Percentiles rank a stretch among this genome's conserved stretches.
Conservation (phyloP, 2,329 filamentous ascomycete genomes). For the Aspergillus tubingensis region DNA sequence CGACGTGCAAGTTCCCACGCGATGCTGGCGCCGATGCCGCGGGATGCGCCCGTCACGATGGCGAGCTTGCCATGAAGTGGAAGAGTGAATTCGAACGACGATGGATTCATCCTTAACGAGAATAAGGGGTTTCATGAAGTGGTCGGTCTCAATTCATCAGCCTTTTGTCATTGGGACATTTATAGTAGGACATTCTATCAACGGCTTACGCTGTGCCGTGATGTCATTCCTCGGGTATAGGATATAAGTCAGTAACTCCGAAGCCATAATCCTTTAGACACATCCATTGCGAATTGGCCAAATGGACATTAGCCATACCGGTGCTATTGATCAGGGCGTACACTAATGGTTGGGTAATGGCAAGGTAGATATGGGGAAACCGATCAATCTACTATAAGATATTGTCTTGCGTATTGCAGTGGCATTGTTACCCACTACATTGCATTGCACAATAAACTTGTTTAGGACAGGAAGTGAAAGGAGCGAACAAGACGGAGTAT, state of each 20-base stretch:
- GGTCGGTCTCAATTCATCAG: neutral
- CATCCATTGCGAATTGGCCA: neutral
- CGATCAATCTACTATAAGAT: too few species aligned
- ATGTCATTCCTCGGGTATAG: neutral
- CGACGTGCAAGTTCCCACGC: constrained; percentile 5
- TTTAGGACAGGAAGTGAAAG: too few species aligned
- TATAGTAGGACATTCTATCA: neutral
- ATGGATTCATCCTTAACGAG: neutral
- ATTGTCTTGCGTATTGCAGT: too few species aligned
- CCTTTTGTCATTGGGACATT: too few species aligned
- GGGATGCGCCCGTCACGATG: constrained; percentile 8
- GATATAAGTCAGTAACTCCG: neutral
- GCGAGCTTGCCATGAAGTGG: constrained; percentile 7
- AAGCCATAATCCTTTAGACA: neutral
- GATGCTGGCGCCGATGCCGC: constrained; percentile 5
- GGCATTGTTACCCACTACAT: too few species aligned
- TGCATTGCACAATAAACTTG: too few species aligned
- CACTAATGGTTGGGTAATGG: neutral
- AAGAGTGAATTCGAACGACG: neutral
- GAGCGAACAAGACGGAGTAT: too few species aligned
- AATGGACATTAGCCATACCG: neutral
- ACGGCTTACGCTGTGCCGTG: neutral
- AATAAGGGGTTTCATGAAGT: neutral
- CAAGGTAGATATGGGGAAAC: neutral
- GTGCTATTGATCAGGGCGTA: neutral